Base-by-base conservation (phyloP, 2,329 filamentous ascomycete genomes). In the Curvularia eragrostidis region DNA sequence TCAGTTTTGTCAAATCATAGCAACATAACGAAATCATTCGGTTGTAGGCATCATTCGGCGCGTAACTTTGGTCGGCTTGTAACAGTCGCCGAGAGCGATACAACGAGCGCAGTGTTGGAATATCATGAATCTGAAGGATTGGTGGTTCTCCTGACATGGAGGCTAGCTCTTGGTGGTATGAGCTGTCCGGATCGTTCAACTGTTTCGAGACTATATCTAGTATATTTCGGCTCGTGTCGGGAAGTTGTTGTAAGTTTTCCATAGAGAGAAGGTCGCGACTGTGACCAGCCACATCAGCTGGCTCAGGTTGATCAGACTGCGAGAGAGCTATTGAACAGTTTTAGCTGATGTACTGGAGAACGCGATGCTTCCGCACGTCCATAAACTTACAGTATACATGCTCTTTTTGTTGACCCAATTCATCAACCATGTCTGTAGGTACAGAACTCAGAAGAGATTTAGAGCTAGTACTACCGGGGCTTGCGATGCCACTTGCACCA, bases 401-500 rank as follows among this genome's bases (percentile, higher is more conserved):
- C 7, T 28, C 23, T n/a, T 51, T 30, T 4, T 23, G 9, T 3
- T 46, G 12, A 10, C 59, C 51, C 34, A 50, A 28, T 23, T 59
- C 43, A 5, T 65, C 54, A 5, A 46, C 58, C 26, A 43, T 8
- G 26, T 66, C 61, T 18, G 58, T 67, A 13, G 54, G 51, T 23
- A 68, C 54, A 18, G 72, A 68, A 36, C 54, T 55, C 18, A 60
- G 66, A 5, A 62, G 32, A 4, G 64, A 58, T 30, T 66, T 66
- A 26, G 69, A 70, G 2, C 58, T 55, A 13, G 61, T 63, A 23
- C 54, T 68, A 7, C 70, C 74, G 28, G 65, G 63, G 30, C 71
- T 75, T 50, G 73, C 73, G 18, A 59, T 56, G 48, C 71, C 68
- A 41, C 74, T 76, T 24, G 63, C 70, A n/a, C 65, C 71, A 41